Conservation (phyloP, 148 eudicot species). For the Polygonum maritimum region DNA sequence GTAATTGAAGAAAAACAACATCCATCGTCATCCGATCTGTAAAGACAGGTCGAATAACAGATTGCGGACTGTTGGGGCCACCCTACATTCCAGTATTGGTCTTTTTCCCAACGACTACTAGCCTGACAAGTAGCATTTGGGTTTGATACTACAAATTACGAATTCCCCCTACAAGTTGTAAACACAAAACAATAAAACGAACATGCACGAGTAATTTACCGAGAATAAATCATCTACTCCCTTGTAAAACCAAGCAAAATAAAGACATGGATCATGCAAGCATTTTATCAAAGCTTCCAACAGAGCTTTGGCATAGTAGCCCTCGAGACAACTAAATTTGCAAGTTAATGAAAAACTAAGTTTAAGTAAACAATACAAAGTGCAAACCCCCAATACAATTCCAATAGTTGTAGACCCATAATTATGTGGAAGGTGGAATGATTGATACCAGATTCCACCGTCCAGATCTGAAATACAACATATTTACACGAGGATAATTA, state of each 20-base stretch:
- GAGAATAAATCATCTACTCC: background rate
- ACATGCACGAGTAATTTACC: background rate
- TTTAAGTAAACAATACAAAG: slow-evolving; percentile 2
- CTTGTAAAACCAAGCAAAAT: background rate
- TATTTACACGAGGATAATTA: slow-evolving; percentile 13
- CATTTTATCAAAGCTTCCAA: background rate
- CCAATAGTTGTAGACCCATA: slow-evolving; percentile 7
- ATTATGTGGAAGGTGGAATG: slow-evolving; percentile 1
- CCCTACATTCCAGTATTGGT: no score
- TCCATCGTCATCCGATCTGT: no score
- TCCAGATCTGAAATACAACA: slow-evolving; percentile 7
- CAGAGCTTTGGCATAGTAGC: background rate
- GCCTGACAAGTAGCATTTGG: no score
- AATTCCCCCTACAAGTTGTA: background rate
- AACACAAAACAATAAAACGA: background rate
- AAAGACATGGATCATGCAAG: background rate
- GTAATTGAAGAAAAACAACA: no score
- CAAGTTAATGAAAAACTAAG: slow-evolving; percentile 2
- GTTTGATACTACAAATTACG: no score
- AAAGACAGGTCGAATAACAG: no score
- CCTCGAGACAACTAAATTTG: background rate
- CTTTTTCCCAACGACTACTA: no score
- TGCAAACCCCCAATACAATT: slow-evolving; percentile 1
- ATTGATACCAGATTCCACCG: background rate
- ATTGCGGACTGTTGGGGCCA: no score